A percentile compares a stretch with the other conserved stretches of the same genome.
These are phyloP conservation scores for Asclepias syriaca DNA, from an alignment of 257 asterid genomes.

Conservation along the genomic window DNA sequence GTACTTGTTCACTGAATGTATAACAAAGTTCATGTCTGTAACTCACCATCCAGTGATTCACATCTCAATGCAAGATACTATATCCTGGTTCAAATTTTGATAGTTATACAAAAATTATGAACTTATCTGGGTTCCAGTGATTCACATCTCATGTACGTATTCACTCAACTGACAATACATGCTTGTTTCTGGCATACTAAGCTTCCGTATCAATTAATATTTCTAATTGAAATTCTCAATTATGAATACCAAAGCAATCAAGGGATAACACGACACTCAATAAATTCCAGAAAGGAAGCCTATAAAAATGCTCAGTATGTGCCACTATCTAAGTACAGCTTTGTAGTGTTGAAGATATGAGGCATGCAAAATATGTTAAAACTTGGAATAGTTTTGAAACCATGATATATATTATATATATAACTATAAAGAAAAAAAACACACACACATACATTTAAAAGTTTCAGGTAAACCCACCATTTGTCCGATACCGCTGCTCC, in stretches of 20 bases:
- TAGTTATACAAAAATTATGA: too few relatives aligned
- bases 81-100: not conserved
- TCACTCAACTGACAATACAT: not conserved
- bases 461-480: conserved; percentile 43
- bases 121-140: not conserved
- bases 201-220: not conserved
- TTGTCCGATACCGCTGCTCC: conserved; percentile 82
- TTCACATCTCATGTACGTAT: not conserved
- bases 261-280: not conserved
- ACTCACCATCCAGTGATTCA: not conserved
- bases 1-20: not conserved
- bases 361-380: not conserved
- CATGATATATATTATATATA: not conserved
- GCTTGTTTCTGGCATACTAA: not conserved
- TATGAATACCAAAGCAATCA: not conserved
- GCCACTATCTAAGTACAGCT: not conserved
- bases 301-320: not conserved
- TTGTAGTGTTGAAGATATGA: not conserved
- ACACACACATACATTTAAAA: not conserved
- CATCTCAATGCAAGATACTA: not conserved
- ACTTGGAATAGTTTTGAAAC: not conserved
- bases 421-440: not conserved
- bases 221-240: not conserved
- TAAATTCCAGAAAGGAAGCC: not conserved
- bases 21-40: not conserved